phyloP scores from a whole-genome alignment of 768 basidiomycete species.

The Collybiopsis confluens region DNA sequence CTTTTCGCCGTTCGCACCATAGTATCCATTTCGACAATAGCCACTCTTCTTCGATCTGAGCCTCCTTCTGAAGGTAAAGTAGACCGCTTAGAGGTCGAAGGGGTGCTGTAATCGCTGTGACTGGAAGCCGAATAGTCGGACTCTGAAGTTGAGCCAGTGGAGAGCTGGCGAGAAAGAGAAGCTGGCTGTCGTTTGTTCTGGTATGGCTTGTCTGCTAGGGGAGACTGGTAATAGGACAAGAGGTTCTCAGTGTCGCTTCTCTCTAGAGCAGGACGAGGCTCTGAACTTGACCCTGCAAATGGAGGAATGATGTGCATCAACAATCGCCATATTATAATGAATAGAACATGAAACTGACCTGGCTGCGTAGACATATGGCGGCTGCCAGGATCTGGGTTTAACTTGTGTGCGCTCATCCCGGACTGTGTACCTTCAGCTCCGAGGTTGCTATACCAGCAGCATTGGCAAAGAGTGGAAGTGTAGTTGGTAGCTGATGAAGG shows the following conservation, averaged over 20 bases:
- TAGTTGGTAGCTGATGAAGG: neutral
- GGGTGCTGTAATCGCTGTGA: slow-evolving; percentile 13
- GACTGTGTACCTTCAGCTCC: neutral
- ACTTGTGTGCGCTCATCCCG: slow-evolving; percentile 1
- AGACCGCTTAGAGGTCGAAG: slow-evolving; percentile 36
- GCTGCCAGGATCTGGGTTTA: neutral
- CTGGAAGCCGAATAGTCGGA: slow-evolving; percentile 50
- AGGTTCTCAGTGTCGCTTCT: slow-evolving; percentile 40
- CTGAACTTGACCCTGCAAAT: neutral
- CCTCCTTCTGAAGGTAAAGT: slow-evolving; percentile 56
- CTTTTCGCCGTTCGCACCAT: neutral
- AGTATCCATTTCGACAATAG: slow-evolving; percentile 52
- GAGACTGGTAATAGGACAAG: slow-evolving; percentile 53
- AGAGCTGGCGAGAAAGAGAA: slow-evolving; percentile 15
- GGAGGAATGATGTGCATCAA: neutral
- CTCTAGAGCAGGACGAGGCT: slow-evolving; percentile 17
- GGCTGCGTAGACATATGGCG: neutral
- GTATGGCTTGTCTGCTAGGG: slow-evolving; percentile 35
- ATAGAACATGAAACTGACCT: neutral
- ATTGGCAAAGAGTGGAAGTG: neutral
- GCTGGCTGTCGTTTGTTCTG: slow-evolving; percentile 20
- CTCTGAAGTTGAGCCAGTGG: slow-evolving; percentile 34
- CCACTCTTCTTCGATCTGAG: slow-evolving; percentile 61
- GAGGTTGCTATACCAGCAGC: neutral
- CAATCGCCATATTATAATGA: neutral